A percentile compares a stretch with the other conserved stretches of the same genome.
Conservation (phyloP, 352 stramenopile genomes). For the Phytophthora agathidicida region DNA sequence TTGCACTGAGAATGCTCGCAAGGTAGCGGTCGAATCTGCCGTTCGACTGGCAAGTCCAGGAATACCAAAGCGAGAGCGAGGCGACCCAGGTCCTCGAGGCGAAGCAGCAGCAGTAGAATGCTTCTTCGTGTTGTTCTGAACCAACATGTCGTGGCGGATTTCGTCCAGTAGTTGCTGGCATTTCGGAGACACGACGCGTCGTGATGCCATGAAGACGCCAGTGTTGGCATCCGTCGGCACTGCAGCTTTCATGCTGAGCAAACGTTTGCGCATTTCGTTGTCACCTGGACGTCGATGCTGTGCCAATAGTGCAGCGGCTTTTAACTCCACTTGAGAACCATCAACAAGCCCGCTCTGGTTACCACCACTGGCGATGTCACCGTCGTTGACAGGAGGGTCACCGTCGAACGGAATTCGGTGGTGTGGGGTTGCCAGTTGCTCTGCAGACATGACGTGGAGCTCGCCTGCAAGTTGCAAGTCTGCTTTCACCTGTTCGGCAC, state of each 20-base stretch:
- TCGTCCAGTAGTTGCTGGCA: constrained; percentile 52
- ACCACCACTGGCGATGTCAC: not conserved
- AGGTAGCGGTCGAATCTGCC: constrained; percentile 21
- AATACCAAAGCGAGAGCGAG: constrained; percentile 15
- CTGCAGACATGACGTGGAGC: constrained; percentile 51
- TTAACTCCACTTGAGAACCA: constrained; percentile 19
- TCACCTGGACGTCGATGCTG: constrained; percentile 31
- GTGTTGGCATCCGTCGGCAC: constrained; percentile 9
- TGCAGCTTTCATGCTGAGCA: constrained; percentile 41
- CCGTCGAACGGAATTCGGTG: constrained; percentile 7
- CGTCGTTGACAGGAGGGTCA: constrained; percentile 4
- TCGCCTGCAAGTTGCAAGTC: constrained; percentile 68
- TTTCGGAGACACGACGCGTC: constrained; percentile 39
- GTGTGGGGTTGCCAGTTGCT: constrained; percentile 30
- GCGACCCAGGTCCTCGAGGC: constrained; percentile 7
- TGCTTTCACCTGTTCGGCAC: constrained; percentile 59
- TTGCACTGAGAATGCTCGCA: constrained; percentile 41
- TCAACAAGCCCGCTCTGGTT: constrained; percentile 3
- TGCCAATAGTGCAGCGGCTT: constrained; percentile 14
- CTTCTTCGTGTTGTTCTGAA: constrained; percentile 25
- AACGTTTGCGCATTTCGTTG: constrained; percentile 37
- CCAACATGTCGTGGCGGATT: constrained; percentile 48
- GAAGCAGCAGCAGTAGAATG: constrained; percentile 9
- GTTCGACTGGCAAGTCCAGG: constrained; percentile 15
- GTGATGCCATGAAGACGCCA: constrained; percentile 12